Conservation (phyloP, 768 basidiomycete genomes). For the Phallus indusiatus region DNA sequence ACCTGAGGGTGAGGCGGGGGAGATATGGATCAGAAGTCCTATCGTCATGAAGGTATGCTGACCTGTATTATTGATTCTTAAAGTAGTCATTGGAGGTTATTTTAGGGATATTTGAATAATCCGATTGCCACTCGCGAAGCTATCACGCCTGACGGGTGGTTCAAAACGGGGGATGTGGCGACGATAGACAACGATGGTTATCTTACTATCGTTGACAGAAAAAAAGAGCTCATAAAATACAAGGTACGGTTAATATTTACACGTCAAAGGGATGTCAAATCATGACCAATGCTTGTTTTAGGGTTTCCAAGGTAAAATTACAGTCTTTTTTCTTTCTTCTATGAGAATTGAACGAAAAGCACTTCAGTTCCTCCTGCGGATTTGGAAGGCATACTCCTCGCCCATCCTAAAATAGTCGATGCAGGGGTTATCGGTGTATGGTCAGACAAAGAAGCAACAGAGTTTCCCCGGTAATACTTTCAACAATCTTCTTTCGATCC, state of each 20-base stretch:
- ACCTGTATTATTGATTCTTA: background rate
- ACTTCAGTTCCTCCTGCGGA: slow-evolving; percentile 20
- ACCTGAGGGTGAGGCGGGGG: slow-evolving; percentile 47
- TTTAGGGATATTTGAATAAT: slow-evolving; percentile 27
- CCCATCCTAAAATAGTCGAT: slow-evolving; percentile 33
- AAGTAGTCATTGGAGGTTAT: background rate
- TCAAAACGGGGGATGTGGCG: slow-evolving; percentile 47
- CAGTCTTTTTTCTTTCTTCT: background rate
- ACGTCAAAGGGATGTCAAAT: too few relatives aligned
- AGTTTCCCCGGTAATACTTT: slow-evolving; percentile 55
- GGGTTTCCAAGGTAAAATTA: slow-evolving; percentile 7
- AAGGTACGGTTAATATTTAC: background rate
- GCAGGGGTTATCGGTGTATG: slow-evolving; percentile 73
- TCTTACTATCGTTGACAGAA: slow-evolving; percentile 48
- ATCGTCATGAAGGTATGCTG: slow-evolving; percentile 26
- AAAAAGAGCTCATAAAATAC: slow-evolving; percentile 19
- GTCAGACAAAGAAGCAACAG: slow-evolving; percentile 60
- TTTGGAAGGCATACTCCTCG: slow-evolving; percentile 3
- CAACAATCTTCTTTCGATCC: background rate
- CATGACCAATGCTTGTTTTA: background rate
- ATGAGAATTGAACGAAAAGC: background rate
- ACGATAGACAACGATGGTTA: slow-evolving; percentile 47
- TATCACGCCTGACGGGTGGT: slow-evolving; percentile 47
- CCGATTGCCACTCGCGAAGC: slow-evolving; percentile 37
- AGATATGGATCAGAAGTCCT: slow-evolving; percentile 75